A percentile compares a stretch with the other conserved stretches of the same genome.
phyloP scores from a whole-genome alignment of 495 filamentous ascomycete species.

The Thermothielavioides terrestris region DNA sequence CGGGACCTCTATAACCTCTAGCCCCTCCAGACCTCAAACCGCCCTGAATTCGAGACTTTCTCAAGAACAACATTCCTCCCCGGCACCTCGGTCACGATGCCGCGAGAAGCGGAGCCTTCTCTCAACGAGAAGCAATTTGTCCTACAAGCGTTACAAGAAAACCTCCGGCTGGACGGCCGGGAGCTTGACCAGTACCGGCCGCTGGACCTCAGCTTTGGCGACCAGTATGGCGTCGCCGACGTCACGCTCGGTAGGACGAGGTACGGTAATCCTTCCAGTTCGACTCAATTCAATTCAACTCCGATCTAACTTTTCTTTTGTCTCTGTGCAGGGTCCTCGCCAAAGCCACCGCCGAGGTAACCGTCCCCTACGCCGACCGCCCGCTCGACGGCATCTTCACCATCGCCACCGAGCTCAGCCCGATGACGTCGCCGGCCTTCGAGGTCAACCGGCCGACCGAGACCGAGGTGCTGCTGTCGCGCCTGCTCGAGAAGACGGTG shows the following conservation, averaged over 20 bases:
- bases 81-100: slow-evolving; percentile 48
- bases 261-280: slow-evolving; percentile 34
- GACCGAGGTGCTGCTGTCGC: slow-evolving; percentile 72
- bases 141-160: slow-evolving; percentile 62
- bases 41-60: neutral
- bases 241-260: slow-evolving; percentile 85
- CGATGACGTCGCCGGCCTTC: slow-evolving; percentile 88
- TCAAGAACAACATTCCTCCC: slow-evolving; percentile 2
- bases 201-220: slow-evolving; percentile 70
- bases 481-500: slow-evolving; percentile 84
- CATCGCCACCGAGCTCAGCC: slow-evolving; percentile 79
- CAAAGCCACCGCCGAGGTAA: slow-evolving; percentile 79
- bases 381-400: slow-evolving; percentile 92
- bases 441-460: slow-evolving; percentile 76
- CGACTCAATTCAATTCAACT: neutral
- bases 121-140: slow-evolving; percentile 70
- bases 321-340: slow-evolving; percentile 57
- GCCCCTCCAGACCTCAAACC: slow-evolving; percentile 9
- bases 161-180: slow-evolving; percentile 75
- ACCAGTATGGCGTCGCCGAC: slow-evolving; percentile 86
- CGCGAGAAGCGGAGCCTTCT: slow-evolving; percentile 80
- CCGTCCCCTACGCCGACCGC: slow-evolving; percentile 73
- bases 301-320: neutral
- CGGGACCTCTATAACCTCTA: too few relatives aligned
- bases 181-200: slow-evolving; percentile 66